Evolutionary conservation across 1,139 yeast genomes (phyloP), one percentile per base, ranked within the genome.

Genomic region (Kluyveromyces marxianus): DNA sequence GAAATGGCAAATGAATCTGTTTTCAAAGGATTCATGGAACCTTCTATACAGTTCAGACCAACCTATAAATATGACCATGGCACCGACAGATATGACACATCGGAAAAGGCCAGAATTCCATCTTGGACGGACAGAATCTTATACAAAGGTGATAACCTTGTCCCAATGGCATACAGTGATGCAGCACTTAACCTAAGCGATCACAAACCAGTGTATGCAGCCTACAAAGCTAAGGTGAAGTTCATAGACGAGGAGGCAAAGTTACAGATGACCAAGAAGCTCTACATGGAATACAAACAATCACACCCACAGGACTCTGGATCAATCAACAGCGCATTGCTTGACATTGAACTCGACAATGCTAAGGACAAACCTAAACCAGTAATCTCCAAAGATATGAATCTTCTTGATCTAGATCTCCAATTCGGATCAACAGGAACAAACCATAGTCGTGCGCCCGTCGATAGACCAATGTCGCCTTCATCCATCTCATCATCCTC

Each of bases 121-220:
- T 92, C 97, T 0, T 92, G 98, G 98, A 90, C 97, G 6, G 98
- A 92, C 64, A 72, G 97, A 62, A 79, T 88, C 39, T 72, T 89
- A 45, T 85, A 74, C 59, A 72, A 76, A 39, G 82, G 85, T 35
- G 68, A 69, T n/a, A 63, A 65, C 4, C 58, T 83, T 28, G 63
- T 67, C 35, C 87, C 83, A 43, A 59, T 79, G 50, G 78, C 77
- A 44, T 85, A 85, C 58, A 75, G 77, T 48, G 74, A 79, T 27
- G 74, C 77, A 1, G 74, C 74, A 65, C 67, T 87, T n/a, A 65
- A 68, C 36, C 70, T 81, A 36, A 88, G 97, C 49, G 98, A 92
- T 59, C 98, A 92, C 62, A 83, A 87, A 50, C 97, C 98, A 0
- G 96, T 92, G 3, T 83, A 76, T 60, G 89, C 94, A 2, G 76